phyloP scores from a whole-genome alignment of 2,329 filamentous ascomycete genomes.

The Ceratocystis eucalypticola region DNA sequence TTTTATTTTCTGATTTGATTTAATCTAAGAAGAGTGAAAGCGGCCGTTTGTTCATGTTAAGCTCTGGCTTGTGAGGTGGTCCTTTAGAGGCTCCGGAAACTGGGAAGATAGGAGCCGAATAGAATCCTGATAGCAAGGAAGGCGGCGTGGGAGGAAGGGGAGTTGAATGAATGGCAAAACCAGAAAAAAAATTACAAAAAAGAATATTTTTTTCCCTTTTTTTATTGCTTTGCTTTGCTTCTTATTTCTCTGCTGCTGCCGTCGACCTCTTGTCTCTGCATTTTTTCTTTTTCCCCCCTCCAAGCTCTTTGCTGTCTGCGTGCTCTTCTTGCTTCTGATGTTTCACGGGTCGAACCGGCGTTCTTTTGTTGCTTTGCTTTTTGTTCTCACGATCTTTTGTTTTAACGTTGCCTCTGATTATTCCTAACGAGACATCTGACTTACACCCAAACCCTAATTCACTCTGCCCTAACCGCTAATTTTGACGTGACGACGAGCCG shows the following conservation, averaged over 20 bases:
- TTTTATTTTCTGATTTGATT: too few relatives aligned
- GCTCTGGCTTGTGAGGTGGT: background rate
- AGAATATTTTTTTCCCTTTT: background rate
- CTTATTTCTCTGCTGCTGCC: background rate
- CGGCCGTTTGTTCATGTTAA: background rate
- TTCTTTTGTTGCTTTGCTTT: conserved; percentile 15
- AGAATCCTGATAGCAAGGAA: background rate
- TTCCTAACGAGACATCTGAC: background rate
- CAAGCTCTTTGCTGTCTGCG: background rate
- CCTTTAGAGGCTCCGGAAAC: conserved; percentile 1
- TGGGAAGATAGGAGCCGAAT: background rate
- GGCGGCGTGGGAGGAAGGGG: background rate
- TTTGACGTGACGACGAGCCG: too few relatives aligned
- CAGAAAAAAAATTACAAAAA: background rate
- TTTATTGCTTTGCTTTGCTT: background rate
- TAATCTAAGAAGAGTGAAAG: background rate
- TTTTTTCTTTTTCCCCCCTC: background rate
- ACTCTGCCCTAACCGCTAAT: background rate
- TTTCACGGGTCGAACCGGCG: background rate
- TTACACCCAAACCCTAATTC: background rate
- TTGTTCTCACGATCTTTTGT: background rate
- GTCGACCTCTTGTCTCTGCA: background rate
- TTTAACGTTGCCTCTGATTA: background rate
- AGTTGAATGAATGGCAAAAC: background rate
- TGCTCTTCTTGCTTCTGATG: background rate